Base-by-base conservation (phyloP, 2,329 filamentous ascomycete genomes). In the Trichothecium roseum region DNA sequence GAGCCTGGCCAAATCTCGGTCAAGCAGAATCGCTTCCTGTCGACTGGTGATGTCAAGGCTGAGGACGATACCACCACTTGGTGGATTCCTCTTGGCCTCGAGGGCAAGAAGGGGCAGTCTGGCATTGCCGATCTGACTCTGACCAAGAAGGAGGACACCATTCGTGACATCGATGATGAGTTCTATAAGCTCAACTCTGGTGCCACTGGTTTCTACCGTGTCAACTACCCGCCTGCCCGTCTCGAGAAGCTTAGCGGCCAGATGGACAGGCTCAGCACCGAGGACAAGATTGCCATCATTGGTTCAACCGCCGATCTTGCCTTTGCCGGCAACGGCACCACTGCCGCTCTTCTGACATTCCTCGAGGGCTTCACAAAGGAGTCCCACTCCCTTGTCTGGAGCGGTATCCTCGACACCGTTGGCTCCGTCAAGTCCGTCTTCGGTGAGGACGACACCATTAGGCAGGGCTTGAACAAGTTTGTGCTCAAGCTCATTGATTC, bases 141-240 rank as follows among this genome's bases (percentile, higher is more conserved):
- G 30, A 83, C 78, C 1, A 65, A 72, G 38, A 95, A 85, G 62
- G 72, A 84, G 47, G 79, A 86, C 37, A 87, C 77, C 10, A 74
- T 96, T 38, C 69, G 72, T 33, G 79, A 81, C 40, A 66, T 94
- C 38, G 75, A 86, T 45, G 72, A 81, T 31, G 72, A 75, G 28
- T 95, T 94, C 57, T 98, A 96, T 65, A 93, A 94, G 64, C 69
- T 98, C 50, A 98, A 98, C 66, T 78, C 81, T 41, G 78, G 89
- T 37, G 83, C 89, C 39, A 87, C 81, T 35, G 89, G 87, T 18
- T 95, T 77, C 53, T 96, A 93, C 63, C 77, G 88, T 41, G 91
- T 89, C 33, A 94, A 94, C 60, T 94, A 96, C 53, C 86, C 91
- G 5, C 78, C 85, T n/a, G 69, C 76, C 43, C 78, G 89, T 32